Evolutionary conservation across 352 stramenopile genomes (phyloP), one percentile per base, ranked within the genome.

Genomic region (Lagenidium sp.): DNA sequence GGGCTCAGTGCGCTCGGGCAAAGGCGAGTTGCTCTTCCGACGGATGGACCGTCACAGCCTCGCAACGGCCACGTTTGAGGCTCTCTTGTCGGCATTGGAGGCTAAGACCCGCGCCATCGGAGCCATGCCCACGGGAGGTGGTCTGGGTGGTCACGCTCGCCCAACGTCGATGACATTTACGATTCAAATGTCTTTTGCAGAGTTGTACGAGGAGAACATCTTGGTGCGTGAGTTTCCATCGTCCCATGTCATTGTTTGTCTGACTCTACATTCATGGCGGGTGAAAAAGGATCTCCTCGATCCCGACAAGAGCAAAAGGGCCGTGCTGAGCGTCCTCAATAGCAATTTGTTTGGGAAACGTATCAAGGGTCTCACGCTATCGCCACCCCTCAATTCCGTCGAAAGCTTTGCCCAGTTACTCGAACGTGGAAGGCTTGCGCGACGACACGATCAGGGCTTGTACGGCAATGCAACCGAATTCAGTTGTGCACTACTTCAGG

Each of bases 161-260:
- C n/a, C n/a, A n/a, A n/a, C n/a, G n/a, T 32, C 28, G 28, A 62
- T 57, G 43, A 32, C 22, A 2, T 79, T 67, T 43, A 62, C 54
- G 11, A 24, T 85, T 3, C 52, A 48, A 1, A 18, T 75, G 15
- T 75, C 68, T 10, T 72, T 82, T 37, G 59, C 59, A 21, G 73
- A 85, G 42, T 43, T 82, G 1, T 74, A 68, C 21, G 67, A 82
- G 50, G 73, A 83, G 36, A 62, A 53, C 1, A 78, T 82, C 50
- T 60, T 43, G 18, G 73, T 68, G 26, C 50, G 45, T n/a, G n/a
- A n/a, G n/a, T n/a, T n/a, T n/a, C n/a, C n/a, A n/a, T n/a, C n/a
- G n/a, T n/a, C n/a, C n/a, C n/a, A n/a, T n/a, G 28, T 32, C 15
- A 8, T 32, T 32, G 28, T 8, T 32, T 8, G 28, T 15, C 8